Percentiles rank a stretch among this genome's conserved stretches.
Evolutionary conservation across 164 flowering plant genomes (phyloP).

Genomic region (Magnolia officinalis): DNA sequence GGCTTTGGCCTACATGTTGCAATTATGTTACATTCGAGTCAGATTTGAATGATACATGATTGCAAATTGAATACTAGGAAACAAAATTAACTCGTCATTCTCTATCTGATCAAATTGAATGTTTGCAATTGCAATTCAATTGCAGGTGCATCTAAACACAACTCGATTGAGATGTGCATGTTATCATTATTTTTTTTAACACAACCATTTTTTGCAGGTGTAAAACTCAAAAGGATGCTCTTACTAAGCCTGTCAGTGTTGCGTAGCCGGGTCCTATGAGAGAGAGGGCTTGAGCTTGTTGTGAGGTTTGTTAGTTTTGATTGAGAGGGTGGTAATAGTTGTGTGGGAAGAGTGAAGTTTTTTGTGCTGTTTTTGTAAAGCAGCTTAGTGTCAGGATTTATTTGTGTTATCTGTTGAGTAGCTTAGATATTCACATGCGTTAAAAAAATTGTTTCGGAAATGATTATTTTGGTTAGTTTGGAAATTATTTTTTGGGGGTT

Average conservation of each 20-base stretch:
- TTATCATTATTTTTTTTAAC: background rate
- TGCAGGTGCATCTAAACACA: background rate
- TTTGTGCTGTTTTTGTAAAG: conserved; percentile 1
- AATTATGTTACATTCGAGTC: background rate
- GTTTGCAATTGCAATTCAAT: background rate
- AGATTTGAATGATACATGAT: background rate
- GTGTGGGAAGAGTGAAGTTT: background rate
- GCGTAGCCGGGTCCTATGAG: conserved; percentile 18
- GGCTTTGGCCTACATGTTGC: background rate
- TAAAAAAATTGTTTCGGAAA: background rate
- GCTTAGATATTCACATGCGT: background rate
- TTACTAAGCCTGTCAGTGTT: conserved; percentile 44
- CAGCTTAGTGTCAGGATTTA: background rate
- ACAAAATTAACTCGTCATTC: background rate
- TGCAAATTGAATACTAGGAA: background rate
- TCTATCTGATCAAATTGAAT: background rate
- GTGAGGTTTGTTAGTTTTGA: background rate
- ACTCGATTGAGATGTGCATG: background rate
- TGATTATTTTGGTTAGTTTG: background rate
- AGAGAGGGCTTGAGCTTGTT: background rate
- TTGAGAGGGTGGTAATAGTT: background rate
- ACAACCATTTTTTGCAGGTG: conserved; percentile 42
- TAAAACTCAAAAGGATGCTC: conserved; percentile 47
- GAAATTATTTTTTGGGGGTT: background rate
- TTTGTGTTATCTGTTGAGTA: background rate